phyloP scores from a whole-genome alignment of 2,329 filamentous ascomycete species.

The Rugonectria rugulosa region DNA sequence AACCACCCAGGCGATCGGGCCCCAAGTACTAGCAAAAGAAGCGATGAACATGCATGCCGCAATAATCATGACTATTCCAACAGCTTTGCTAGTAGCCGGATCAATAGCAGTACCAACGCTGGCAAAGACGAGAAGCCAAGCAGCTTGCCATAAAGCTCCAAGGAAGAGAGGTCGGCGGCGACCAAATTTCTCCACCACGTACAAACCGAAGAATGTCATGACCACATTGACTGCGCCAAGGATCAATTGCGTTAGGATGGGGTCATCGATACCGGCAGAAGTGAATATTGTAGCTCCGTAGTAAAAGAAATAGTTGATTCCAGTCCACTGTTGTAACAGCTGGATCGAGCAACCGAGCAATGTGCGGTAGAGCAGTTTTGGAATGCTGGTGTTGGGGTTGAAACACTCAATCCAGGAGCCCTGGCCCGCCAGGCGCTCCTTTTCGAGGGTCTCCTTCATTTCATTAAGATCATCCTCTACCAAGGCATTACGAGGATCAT shows the following conservation, averaged over 20 bases:
- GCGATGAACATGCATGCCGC: slow-evolving; percentile 78
- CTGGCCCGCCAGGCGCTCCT: slow-evolving; percentile 53
- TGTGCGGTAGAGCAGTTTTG: slow-evolving; percentile 70
- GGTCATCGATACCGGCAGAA: slow-evolving; percentile 70
- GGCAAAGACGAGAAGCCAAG: slow-evolving; percentile 71
- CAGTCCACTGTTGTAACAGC: slow-evolving; percentile 73
- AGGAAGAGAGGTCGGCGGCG: slow-evolving; percentile 72
- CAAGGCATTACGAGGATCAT: slow-evolving; percentile 52
- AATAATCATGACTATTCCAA: slow-evolving; percentile 74
- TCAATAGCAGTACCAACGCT: slow-evolving; percentile 58
- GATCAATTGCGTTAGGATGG: slow-evolving; percentile 73
- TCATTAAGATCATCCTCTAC: slow-evolving; percentile 62
- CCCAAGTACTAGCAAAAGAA: slow-evolving; percentile 75
- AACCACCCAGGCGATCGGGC: slow-evolving; percentile 73
- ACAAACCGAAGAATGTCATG: slow-evolving; percentile 72
- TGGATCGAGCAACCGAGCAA: slow-evolving; percentile 69
- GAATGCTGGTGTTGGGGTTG: slow-evolving; percentile 57
- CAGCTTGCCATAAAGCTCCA: slow-evolving; percentile 72
- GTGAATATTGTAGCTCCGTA: slow-evolving; percentile 74
- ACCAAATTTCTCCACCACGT: slow-evolving; percentile 72
- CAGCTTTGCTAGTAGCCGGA: slow-evolving; percentile 51
- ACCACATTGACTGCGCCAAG: slow-evolving; percentile 72
- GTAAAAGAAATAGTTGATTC: slow-evolving; percentile 67
- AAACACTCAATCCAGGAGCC: slow-evolving; percentile 68
- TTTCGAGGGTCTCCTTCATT: slow-evolving; percentile 57